Percentiles rank a stretch among this genome's conserved stretches.
Evolutionary conservation across 495 filamentous ascomycete species (phyloP).

Genomic region (Chaetomium cochliodes): DNA sequence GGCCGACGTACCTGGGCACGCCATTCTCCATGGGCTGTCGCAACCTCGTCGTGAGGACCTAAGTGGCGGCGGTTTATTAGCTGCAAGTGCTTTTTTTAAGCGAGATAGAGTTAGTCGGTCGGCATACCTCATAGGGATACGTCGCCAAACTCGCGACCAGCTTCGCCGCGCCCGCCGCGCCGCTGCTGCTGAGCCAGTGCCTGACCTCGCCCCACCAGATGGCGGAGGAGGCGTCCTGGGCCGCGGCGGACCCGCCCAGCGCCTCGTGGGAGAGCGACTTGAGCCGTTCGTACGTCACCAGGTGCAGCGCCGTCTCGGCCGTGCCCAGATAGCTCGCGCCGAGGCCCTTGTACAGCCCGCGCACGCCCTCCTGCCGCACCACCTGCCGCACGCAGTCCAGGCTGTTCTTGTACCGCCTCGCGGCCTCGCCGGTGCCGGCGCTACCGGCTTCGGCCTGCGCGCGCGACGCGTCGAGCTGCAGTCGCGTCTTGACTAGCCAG

Average conservation of each 20-base stretch:
- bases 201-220: constrained; percentile 8
- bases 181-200: constrained; percentile 8
- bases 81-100: neutral
- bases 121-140: constrained; percentile 1
- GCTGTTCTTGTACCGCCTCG: constrained; percentile 4
- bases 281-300: constrained; percentile 8
- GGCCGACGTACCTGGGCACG: neutral
- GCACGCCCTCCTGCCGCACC: constrained; percentile 6
- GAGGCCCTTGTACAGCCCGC: constrained; percentile 8
- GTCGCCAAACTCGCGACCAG: neutral
- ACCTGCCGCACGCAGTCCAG: constrained; percentile 13
- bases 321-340: constrained; percentile 10
- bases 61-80: neutral
- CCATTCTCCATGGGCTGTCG: constrained; percentile 11
- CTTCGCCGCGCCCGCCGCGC: constrained; percentile 4
- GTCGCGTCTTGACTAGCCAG: constrained; percentile 2
- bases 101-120: neutral
- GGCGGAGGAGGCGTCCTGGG: neutral
- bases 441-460: neutral
- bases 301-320: constrained; percentile 2
- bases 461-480: constrained; percentile 5
- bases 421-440: no score
- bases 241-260: neutral
- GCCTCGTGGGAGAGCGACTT: neutral
- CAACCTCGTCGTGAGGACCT: constrained; percentile 8